Base-by-base conservation (phyloP, 768 basidiomycete genomes). In the Russula brevipes region DNA sequence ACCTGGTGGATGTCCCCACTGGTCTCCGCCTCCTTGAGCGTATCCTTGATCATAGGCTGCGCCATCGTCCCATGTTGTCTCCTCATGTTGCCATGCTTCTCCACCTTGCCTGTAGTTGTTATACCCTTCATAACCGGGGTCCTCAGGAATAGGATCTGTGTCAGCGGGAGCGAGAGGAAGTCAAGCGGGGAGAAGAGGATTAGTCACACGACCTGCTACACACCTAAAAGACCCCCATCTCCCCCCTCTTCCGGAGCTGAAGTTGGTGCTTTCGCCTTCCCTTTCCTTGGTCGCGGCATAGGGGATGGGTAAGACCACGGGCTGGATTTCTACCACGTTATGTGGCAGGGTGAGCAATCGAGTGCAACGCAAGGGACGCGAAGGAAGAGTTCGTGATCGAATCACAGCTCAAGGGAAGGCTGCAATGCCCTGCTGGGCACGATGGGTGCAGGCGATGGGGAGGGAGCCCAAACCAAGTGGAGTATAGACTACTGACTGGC, bases 81-180 rank as follows among this genome's bases (percentile, higher is more conserved):
- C 61, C 30, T 47, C 61, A 36, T 9, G 19, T 38, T 41, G 61
- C 35, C 53, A 63, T 10, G 45, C 30, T 31, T 42, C 57, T 49
- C 19, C 52, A 8, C 39, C 53, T 33, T 53, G 56, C 17, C n/a
- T 47, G 17, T 54, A 50, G 24, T 42, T 12, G 33, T 33, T 47
- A 35, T 42, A 59, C 8, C 38, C 53, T 54, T 58, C 62, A 31
- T 64, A 36, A 17, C 33, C 19, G 16, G 33, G 39, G 47, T 55
- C 62, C 57, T 66, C 65, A n/a, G 65, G 65, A 39, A 66, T 66
- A 12, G 65, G 62, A 10, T 45, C 65, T 66, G 49, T 57, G 31
- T 54, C 16, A 42, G 10, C 16, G 36, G 11, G 54, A 36, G 42
- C 2, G 54, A 56, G 5, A 9, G 49, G 31, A 31, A 11, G 63